Conservation (phyloP, 306 rosid genomes). For the Parietaria judaica region DNA sequence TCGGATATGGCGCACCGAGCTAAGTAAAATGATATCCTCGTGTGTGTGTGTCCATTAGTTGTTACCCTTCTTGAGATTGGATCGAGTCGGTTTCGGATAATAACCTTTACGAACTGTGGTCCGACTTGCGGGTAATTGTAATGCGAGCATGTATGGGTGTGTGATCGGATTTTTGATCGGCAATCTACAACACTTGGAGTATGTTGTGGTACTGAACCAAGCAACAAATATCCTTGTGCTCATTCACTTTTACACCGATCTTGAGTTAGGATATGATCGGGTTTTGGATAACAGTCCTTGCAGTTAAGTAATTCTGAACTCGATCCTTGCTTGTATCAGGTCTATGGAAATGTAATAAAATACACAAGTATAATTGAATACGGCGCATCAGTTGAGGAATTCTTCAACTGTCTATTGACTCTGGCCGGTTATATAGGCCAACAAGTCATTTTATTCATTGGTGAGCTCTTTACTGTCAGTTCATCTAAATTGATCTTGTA, state of each 20-base stretch:
- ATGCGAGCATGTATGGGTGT: too few relatives aligned
- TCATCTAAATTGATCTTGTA: not conserved
- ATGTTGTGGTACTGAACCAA: not conserved
- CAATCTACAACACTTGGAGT: too few relatives aligned
- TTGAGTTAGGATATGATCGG: too few relatives aligned
- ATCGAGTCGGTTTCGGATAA: too few relatives aligned
- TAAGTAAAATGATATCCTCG: not conserved
- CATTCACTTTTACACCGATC: too few relatives aligned
- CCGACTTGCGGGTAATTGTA: too few relatives aligned
- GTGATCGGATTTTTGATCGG: too few relatives aligned
- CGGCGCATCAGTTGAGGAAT: conserved; percentile 39
- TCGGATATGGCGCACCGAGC: conserved; percentile 8
- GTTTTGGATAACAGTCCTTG: too few relatives aligned
- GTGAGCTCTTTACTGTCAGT: conserved; percentile 23
- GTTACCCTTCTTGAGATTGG: too few relatives aligned
- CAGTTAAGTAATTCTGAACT: conserved; percentile 9
- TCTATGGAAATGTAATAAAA: conserved; percentile 23
- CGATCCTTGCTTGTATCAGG: conserved; percentile 31
- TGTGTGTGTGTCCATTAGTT: not conserved
- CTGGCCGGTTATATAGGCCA: conserved; percentile 43
- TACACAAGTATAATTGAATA: conserved; percentile 13
- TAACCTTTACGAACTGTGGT: too few relatives aligned
- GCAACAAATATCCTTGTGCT: not conserved
- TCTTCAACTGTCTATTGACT: conserved; percentile 36
- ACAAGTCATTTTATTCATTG: conserved; percentile 39